Evolutionary conservation across 495 filamentous ascomycete species (phyloP).

Genomic region (Penicillium riverlandense): DNA sequence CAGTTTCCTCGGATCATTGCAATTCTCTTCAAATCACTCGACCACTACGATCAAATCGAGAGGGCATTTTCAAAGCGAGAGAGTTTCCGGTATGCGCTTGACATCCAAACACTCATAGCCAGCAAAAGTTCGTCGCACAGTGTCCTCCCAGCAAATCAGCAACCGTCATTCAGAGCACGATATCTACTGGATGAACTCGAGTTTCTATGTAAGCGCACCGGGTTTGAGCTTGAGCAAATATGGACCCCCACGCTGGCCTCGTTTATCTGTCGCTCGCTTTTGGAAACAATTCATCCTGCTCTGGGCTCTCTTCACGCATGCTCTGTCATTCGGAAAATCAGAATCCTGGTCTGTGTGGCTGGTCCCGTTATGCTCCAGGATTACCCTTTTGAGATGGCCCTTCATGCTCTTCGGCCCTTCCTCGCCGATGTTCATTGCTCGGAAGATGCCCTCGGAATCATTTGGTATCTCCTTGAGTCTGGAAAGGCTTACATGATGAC

Average conservation of each 20-base stretch:
- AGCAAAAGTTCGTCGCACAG: slow-evolving; percentile 51
- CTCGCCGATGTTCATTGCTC: slow-evolving; percentile 77
- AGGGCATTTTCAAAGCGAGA: slow-evolving; percentile 61
- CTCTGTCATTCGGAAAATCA: slow-evolving; percentile 76
- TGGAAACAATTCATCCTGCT: slow-evolving; percentile 78
- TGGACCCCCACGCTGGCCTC: slow-evolving; percentile 74
- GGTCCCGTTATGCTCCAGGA: slow-evolving; percentile 60
- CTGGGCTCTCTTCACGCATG: slow-evolving; percentile 82
- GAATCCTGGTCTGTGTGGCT: slow-evolving; percentile 72
- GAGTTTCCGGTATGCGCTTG: slow-evolving; percentile 48
- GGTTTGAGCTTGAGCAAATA: slow-evolving; percentile 53
- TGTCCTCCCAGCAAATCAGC: slow-evolving; percentile 63
- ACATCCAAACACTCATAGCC: slow-evolving; percentile 61
- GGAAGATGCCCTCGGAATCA: slow-evolving; percentile 83
- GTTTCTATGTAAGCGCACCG: slow-evolving; percentile 64
- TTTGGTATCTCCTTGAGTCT: slow-evolving; percentile 72
- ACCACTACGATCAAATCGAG: slow-evolving; percentile 71
- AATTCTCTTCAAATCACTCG: slow-evolving; percentile 58
- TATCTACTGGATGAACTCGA: slow-evolving; percentile 66
- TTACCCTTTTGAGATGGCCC: slow-evolving; percentile 88
- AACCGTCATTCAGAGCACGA: slow-evolving; percentile 76
- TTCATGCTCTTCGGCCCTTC: slow-evolving; percentile 73
- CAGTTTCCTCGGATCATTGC: slow-evolving; percentile 73
- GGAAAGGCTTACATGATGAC: slow-evolving; percentile 58
- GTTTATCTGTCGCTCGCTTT: slow-evolving; percentile 67